Evolutionary conservation across 225 moss, liverwort and hornwort species (phyloP).

Genomic region (Marchantia polymorpha): DNA sequence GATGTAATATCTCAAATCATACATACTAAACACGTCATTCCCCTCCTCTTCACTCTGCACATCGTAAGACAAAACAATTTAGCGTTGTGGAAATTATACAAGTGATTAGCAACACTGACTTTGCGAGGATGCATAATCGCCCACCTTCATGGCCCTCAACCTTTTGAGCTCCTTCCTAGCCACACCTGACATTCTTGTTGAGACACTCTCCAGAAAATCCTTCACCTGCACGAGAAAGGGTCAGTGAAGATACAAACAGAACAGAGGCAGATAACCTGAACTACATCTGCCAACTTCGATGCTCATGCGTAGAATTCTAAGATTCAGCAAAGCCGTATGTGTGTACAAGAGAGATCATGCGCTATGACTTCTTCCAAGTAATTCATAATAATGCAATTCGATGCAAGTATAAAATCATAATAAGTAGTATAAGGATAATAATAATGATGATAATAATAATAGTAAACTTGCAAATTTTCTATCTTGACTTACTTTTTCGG

Average conservation of each 20-base stretch:
- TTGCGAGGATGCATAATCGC: background rate
- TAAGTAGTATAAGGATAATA: too few relatives aligned
- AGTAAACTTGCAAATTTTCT: background rate
- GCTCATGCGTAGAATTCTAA: background rate
- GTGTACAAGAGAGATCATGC: background rate
- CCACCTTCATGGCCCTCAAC: slow-evolving; percentile 85
- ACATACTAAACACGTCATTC: slow-evolving; percentile 69
- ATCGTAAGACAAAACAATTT: background rate
- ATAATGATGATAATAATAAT: too few relatives aligned
- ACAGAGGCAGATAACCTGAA: background rate
- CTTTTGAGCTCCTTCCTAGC: slow-evolving; percentile 83
- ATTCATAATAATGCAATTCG: too few relatives aligned
- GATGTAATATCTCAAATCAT: slow-evolving; percentile 91
- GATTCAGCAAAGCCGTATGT: background rate
- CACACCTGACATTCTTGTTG: slow-evolving; percentile 68
- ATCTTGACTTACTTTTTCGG: slow-evolving; percentile 51
- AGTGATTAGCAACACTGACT: background rate
- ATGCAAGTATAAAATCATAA: too few relatives aligned
- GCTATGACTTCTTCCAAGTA: too few relatives aligned
- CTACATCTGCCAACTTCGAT: background rate
- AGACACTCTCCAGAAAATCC: slow-evolving; percentile 74
- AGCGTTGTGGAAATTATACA: background rate
- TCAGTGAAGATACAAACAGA: background rate
- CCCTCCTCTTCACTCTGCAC: slow-evolving; percentile 87
- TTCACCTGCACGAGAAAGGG: slow-evolving; percentile 50